These are phyloP conservation scores for Cercophora newfieldiana DNA, from an alignment of 495 filamentous ascomycete species.

Conservation along the genomic window DNA sequence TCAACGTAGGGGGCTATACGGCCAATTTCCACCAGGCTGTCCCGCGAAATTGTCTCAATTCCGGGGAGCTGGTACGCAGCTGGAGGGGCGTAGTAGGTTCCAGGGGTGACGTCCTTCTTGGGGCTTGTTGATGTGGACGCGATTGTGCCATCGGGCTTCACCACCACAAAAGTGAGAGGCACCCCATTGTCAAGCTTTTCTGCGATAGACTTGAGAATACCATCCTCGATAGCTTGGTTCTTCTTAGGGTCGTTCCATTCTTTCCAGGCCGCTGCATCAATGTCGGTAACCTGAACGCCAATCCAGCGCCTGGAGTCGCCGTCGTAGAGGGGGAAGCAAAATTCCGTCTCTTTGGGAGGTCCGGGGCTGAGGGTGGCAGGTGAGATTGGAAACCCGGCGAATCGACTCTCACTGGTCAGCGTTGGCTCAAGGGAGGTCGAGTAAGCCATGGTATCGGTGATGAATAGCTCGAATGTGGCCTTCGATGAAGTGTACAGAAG, in stretches of 20 bases:
- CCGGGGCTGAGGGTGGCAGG: not conserved
- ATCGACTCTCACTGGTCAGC: not conserved
- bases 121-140: not conserved
- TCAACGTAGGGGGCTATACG: slow-evolving; percentile 6
- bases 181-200: not conserved
- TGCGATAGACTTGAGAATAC: not conserved
- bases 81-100: not conserved
- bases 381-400: not conserved
- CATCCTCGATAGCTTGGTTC: not conserved
- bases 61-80: not conserved
- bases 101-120: not conserved
- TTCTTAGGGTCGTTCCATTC: not conserved
- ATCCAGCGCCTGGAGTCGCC: not conserved
- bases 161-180: not conserved
- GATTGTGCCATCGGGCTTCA: not conserved
- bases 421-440: not conserved
- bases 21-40: not conserved
- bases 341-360: not conserved
- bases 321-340: not conserved
- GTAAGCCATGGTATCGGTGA: not conserved
- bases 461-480: not conserved
- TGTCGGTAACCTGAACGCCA: not conserved
- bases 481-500: not conserved
- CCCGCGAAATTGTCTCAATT: not conserved
- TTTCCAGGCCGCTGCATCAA: not conserved